phyloP scores from a whole-genome alignment of 352 stramenopile genomes.

The Phytopythium oedochilum region DNA sequence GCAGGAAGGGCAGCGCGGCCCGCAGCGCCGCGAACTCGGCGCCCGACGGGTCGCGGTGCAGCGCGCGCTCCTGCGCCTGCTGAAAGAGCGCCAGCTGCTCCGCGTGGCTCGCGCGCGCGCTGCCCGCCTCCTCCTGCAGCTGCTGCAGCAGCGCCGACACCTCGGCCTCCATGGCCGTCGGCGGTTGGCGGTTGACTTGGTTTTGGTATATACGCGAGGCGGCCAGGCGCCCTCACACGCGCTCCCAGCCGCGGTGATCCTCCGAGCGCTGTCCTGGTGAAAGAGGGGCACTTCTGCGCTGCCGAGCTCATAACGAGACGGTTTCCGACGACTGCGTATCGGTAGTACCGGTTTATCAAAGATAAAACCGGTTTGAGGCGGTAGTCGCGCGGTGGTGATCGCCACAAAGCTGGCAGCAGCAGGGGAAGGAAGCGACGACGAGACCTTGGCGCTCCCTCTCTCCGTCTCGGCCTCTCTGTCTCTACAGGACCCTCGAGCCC shows the following conservation, averaged over 20 bases:
- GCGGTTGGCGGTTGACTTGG: not conserved
- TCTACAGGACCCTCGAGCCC: no score
- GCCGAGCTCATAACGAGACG: no score
- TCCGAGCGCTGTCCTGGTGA: not conserved
- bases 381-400: no score
- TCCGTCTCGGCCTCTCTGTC: no score
- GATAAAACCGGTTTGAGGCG: no score
- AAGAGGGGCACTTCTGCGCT: not conserved
- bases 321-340: no score
- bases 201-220: not conserved
- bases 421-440: not conserved
- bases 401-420: no score
- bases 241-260: not conserved
- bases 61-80: conserved; percentile 54
- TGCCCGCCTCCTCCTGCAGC: conserved; percentile 25
- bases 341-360: not conserved
- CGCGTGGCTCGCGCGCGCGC: conserved; percentile 17
- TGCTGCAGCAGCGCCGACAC: conserved; percentile 50
- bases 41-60: conserved; percentile 51
- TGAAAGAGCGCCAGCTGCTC: conserved; percentile 59
- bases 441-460: no score
- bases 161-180: conserved; percentile 22
- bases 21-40: conserved; percentile 32
- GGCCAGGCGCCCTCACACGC: not conserved
- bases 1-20: conserved; percentile 33